These are phyloP conservation scores for Rosa multiflora DNA, from an alignment of 306 rosid species.

Conservation along the genomic window DNA sequence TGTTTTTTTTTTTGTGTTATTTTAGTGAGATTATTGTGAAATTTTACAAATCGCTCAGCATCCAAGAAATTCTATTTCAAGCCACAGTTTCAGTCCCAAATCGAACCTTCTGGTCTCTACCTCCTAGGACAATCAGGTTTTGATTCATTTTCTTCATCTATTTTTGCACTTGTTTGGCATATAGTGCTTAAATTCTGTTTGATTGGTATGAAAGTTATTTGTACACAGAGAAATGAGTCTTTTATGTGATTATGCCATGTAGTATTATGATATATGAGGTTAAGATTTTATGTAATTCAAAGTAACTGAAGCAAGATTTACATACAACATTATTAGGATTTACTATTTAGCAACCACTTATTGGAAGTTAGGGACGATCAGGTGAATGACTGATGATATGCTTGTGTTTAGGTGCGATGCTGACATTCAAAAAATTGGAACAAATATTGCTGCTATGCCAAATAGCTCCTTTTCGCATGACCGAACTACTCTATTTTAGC, in stretches of 20 bases:
- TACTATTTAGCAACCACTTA: no score
- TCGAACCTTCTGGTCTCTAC: conserved; percentile 71
- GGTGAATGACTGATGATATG: no score
- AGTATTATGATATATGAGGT: background rate
- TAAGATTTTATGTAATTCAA: background rate
- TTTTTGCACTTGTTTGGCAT: background rate
- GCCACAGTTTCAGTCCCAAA: conserved; percentile 71
- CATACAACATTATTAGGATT: no score
- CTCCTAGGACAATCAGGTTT: conserved; percentile 88
- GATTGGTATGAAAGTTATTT: background rate
- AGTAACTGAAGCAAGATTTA: background rate
- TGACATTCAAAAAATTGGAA: no score
- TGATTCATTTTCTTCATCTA: background rate
- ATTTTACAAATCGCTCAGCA: conserved; percentile 64
- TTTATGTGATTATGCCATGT: no score
- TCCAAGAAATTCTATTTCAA: conserved; percentile 66
- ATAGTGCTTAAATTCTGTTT: background rate
- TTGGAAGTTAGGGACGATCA: no score
- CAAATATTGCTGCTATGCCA: no score
- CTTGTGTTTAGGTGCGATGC: no score
- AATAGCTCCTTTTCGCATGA: no score
- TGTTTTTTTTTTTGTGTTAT: background rate
- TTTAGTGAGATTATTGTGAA: background rate
- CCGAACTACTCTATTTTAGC: no score
- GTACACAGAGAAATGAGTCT: no score